A percentile compares a stretch with the other conserved stretches of the same genome.
Evolutionary conservation across 164 flowering plant species (phyloP).

Genomic region (Vitis vinifera): ASM3070453v1 NC_081823.1:3371501-3372000

Average conservation of each 20-base stretch:
- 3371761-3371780: conserved; percentile 83
- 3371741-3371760: conserved; percentile 62
- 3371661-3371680: background rate
- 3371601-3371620: background rate
- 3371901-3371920: background rate
- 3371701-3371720: conserved; percentile 94
- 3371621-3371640: background rate
- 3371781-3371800: conserved; percentile 94
- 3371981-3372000: conserved; percentile 30
- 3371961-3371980: conserved; percentile 69
- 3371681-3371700: conserved; percentile 17
- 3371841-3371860: conserved; percentile 69
- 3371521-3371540: background rate
- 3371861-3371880: conserved; percentile 18
- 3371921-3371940: conserved; percentile 7
- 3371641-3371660: background rate
- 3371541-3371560: background rate
- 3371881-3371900: conserved; percentile 9
- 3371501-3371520: background rate
- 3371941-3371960: conserved; percentile 38
- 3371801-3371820: conserved; percentile 81
- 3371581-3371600: background rate
- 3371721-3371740: conserved; percentile 69
- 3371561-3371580: background rate
- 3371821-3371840: conserved; percentile 73